A percentile compares a stretch with the other conserved stretches of the same genome.
Evolutionary conservation across 2,329 filamentous ascomycete genomes (phyloP).

Genomic region (Rutstroemia sp.): DNA sequence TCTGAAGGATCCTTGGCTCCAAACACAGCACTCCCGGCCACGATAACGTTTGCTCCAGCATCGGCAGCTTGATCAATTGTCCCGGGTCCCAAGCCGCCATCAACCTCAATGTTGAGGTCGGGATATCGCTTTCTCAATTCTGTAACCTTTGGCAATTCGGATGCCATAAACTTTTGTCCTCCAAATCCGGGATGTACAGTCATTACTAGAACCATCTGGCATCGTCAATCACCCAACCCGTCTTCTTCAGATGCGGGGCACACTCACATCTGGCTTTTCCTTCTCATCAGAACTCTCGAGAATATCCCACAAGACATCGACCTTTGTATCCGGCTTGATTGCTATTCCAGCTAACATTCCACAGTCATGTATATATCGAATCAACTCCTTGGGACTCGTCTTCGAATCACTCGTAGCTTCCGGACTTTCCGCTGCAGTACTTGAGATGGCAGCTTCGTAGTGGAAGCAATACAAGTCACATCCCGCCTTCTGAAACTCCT

Average conservation of each 20-base stretch:
- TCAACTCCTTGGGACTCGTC: slow-evolving; percentile 78
- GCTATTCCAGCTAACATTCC: slow-evolving; percentile 90
- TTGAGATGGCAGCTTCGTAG: slow-evolving; percentile 86
- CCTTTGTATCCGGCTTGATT: slow-evolving; percentile 85
- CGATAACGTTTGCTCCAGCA: slow-evolving; percentile 95
- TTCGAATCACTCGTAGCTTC: slow-evolving; percentile 59
- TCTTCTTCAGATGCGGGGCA: neutral
- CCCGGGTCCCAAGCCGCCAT: slow-evolving; percentile 79
- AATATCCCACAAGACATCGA: slow-evolving; percentile 88
- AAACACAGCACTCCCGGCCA: slow-evolving; percentile 93
- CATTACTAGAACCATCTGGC: slow-evolving; percentile 96
- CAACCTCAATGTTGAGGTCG: slow-evolving; percentile 92
- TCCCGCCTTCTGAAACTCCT: slow-evolving; percentile 86
- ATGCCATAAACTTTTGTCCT: slow-evolving; percentile 97
- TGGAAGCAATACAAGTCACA: slow-evolving; percentile 99
- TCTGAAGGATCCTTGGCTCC: slow-evolving; percentile 81
- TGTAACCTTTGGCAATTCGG: slow-evolving; percentile 87
- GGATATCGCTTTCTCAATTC: slow-evolving; percentile 80
- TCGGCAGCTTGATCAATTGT: slow-evolving; percentile 94
- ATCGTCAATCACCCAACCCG: slow-evolving; percentile 10
- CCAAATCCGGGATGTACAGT: slow-evolving; percentile 97
- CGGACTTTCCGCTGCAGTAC: slow-evolving; percentile 75
- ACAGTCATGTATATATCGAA: slow-evolving; percentile 81
- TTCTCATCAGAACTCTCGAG: slow-evolving; percentile 63
- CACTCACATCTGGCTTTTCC: slow-evolving; percentile 81